Evolutionary conservation across 305 asterid species (phyloP).

Genomic region (Solanum hybrid): DNA sequence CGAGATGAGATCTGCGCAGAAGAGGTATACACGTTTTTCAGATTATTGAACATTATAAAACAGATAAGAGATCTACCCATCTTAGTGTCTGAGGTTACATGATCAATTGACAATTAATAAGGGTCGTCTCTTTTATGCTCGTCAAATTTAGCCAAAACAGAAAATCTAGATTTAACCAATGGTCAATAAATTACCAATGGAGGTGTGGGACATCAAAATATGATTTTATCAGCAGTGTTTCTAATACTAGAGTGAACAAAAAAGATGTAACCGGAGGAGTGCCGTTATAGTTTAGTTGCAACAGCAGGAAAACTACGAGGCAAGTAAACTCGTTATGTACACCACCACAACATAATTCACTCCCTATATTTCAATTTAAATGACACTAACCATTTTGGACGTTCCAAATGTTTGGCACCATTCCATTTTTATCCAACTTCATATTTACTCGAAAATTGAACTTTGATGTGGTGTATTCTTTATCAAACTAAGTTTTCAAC

Average conservation of each 20-base stretch:
- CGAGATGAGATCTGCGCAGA: constrained; percentile 57
- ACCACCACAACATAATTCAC: neutral
- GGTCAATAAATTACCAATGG: neutral
- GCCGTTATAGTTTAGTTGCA: neutral
- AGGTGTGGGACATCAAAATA: neutral
- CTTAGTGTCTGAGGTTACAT: neutral
- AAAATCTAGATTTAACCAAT: neutral
- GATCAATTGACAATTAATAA: neutral
- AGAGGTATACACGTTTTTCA: neutral
- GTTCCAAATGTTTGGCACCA: neutral
- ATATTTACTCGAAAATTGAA: neutral
- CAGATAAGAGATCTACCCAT: neutral
- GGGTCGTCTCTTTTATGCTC: neutral
- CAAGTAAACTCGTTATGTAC: neutral
- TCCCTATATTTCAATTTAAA: neutral
- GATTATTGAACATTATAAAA: neutral
- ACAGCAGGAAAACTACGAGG: neutral
- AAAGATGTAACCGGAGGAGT: neutral
- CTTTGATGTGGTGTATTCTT: neutral
- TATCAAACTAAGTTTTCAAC: neutral
- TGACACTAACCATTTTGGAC: neutral
- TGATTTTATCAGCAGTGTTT: neutral
- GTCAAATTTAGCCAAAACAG: neutral
- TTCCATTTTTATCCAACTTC: neutral
- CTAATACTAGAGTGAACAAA: neutral